Percentiles rank a stretch among this genome's conserved stretches.
These are phyloP conservation scores for Anthoceros angustus DNA, from an alignment of 225 moss, liverwort and hornwort genomes.

Conservation along the genomic window DNA sequence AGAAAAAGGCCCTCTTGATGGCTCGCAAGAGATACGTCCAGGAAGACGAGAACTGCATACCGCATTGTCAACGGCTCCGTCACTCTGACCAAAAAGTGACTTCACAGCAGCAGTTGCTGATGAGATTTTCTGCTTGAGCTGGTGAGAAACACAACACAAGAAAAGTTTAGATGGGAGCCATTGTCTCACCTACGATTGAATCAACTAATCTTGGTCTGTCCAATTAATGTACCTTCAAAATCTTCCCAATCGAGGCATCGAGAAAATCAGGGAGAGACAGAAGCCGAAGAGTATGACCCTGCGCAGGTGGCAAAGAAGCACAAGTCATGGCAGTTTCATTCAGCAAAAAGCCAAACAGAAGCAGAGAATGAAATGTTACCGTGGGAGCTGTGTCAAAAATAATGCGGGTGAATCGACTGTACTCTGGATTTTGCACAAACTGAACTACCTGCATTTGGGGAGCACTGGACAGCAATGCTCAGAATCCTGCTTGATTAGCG, in stretches of 20 bases:
- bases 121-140: conserved; percentile 69
- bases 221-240: conserved; percentile 43
- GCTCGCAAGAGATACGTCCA: neutral
- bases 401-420: conserved; percentile 64
- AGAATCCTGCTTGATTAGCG: too few species aligned
- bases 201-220: neutral
- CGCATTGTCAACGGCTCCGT: conserved; percentile 59
- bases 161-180: neutral
- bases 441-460: conserved; percentile 53
- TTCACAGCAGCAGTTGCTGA: conserved; percentile 65
- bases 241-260: conserved; percentile 87
- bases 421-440: conserved; percentile 87
- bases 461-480: neutral
- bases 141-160: conserved; percentile 10
- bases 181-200: neutral
- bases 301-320: conserved; percentile 7
- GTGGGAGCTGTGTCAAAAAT: conserved; percentile 92
- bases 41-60: conserved; percentile 10
- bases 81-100: conserved; percentile 73
- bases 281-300: conserved; percentile 88
- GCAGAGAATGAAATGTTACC: conserved; percentile 18
- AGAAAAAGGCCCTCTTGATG: neutral
- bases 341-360: neutral
- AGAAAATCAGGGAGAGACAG: conserved; percentile 84
- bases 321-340: neutral